Conservation (phyloP, 805 yeast species). For the Yueomyces sinensis region DNA sequence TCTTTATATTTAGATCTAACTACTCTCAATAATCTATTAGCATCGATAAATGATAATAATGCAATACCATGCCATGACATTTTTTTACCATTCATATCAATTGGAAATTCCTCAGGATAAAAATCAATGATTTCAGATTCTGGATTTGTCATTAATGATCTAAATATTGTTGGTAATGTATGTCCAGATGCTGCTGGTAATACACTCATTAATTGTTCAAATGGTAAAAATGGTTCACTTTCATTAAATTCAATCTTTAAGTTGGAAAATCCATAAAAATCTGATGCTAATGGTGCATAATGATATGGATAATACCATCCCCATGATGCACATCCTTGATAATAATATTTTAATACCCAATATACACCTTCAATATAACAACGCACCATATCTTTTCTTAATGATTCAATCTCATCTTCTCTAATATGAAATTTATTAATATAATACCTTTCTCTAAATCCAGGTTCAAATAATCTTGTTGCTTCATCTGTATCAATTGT, state of each 20-base stretch:
- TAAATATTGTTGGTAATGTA: constrained; percentile 67
- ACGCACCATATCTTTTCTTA: constrained; percentile 47
- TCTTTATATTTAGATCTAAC: constrained; percentile 52
- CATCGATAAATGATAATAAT: constrained; percentile 81
- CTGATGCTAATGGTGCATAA: constrained; percentile 95
- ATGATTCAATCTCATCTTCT: constrained; percentile 38
- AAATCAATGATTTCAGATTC: constrained; percentile 80
- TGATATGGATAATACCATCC: constrained; percentile 95
- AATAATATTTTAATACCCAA: constrained; percentile 91
- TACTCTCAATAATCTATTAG: constrained; percentile 49
- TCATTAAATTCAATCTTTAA: constrained; percentile 42
- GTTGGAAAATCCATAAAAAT: constrained; percentile 43
- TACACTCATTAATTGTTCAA: constrained; percentile 89
- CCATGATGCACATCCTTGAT: constrained; percentile 98
- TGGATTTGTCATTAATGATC: constrained; percentile 67
- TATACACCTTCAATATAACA: constrained; percentile 87
- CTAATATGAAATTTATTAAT: constrained; percentile 52
- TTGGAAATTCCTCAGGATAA: constrained; percentile 75
- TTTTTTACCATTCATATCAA: constrained; percentile 92
- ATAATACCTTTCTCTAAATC: constrained; percentile 76
- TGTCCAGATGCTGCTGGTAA: constrained; percentile 90
- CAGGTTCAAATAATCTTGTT: constrained; percentile 73
- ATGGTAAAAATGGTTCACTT: constrained; percentile 81
- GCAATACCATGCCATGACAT: constrained; percentile 95
- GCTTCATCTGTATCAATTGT: constrained; percentile 34